Evolutionary conservation across 306 rosid species (phyloP).

Genomic region (Fragaria nilgerrensis): DNA sequence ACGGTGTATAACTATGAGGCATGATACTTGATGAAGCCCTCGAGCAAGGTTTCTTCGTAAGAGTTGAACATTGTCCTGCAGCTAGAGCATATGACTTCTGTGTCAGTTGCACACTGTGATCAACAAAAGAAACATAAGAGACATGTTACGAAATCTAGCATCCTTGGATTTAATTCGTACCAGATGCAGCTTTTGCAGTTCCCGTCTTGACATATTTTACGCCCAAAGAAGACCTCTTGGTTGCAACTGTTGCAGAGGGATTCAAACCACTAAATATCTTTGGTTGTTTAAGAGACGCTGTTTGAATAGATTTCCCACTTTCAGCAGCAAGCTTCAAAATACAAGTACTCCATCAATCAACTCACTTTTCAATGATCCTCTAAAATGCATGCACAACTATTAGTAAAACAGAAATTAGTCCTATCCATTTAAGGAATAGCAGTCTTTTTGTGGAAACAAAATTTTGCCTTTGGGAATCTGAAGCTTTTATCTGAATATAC

Average conservation of each 20-base stretch:
- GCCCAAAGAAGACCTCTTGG: slow-evolving; percentile 29
- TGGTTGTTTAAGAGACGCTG: slow-evolving; percentile 39
- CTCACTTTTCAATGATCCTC: background rate
- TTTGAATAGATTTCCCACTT: slow-evolving; percentile 27
- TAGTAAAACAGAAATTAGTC: background rate
- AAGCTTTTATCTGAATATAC: slow-evolving; percentile 34
- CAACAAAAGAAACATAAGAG: background rate
- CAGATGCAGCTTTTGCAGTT: slow-evolving; percentile 22
- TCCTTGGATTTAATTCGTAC: slow-evolving; percentile 28
- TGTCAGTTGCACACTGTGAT: slow-evolving; percentile 7
- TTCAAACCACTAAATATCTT: slow-evolving; percentile 30
- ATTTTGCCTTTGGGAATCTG: slow-evolving; percentile 21
- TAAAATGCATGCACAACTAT: background rate
- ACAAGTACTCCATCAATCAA: background rate
- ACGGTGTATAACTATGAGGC: slow-evolving; percentile 16
- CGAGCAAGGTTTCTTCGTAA: slow-evolving; percentile 24
- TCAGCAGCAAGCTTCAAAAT: slow-evolving; percentile 31
- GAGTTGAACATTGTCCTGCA: slow-evolving; percentile 32
- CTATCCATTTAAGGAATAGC: slow-evolving; percentile 21
- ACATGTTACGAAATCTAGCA: background rate
- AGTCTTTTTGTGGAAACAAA: slow-evolving; percentile 16
- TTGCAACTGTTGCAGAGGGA: slow-evolving; percentile 21
- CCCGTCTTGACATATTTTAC: slow-evolving; percentile 29
- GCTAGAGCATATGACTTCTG: background rate
- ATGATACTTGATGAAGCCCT: slow-evolving; percentile 8